These are phyloP conservation scores for Rhizopogon vinicolor DNA, from an alignment of 768 basidiomycete species.

Conservation along the genomic window DNA sequence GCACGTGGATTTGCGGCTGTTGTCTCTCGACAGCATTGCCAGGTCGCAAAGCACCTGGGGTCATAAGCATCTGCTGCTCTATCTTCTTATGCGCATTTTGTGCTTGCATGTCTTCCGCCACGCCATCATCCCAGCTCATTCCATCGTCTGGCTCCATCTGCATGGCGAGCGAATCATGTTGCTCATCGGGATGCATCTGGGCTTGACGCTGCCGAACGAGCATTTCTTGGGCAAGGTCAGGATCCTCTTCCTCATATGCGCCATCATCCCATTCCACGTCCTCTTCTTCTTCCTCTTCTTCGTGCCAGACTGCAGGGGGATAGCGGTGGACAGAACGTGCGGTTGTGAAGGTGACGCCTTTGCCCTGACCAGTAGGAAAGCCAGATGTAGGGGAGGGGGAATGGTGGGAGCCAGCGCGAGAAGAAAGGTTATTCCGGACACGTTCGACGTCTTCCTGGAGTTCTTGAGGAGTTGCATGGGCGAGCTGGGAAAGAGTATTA, in stretches of 20 bases:
- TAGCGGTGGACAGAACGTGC: slow-evolving; percentile 68
- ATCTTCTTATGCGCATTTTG: slow-evolving; percentile 23
- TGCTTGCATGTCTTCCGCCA: slow-evolving; percentile 47
- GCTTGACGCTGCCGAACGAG: slow-evolving; percentile 37
- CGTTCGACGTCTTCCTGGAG: slow-evolving; percentile 54
- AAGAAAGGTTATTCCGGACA: slow-evolving; percentile 45
- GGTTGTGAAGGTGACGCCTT: slow-evolving; percentile 68
- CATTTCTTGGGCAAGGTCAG: slow-evolving; percentile 54
- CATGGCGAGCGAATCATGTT: slow-evolving; percentile 25
- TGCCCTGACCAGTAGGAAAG: slow-evolving; percentile 26
- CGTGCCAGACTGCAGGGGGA: slow-evolving; percentile 79
- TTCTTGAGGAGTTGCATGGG: slow-evolving; percentile 42
- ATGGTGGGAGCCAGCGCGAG: slow-evolving; percentile 43
- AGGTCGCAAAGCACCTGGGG: slow-evolving; percentile 34
- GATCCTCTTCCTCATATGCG: slow-evolving; percentile 66
- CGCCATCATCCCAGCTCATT: slow-evolving; percentile 82
- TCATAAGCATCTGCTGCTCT: slow-evolving; percentile 13
- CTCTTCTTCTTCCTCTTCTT: slow-evolving; percentile 61
- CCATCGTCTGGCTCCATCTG: slow-evolving; percentile 75
- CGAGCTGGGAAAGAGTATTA: slow-evolving; percentile 16
- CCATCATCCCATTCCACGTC: slow-evolving; percentile 58
- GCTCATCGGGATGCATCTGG: slow-evolving; percentile 24
- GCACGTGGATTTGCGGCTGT: slow-evolving; percentile 23
- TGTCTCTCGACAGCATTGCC: slow-evolving; percentile 24
- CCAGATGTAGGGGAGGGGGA: slow-evolving; percentile 44